Percentiles rank a stretch among this genome's conserved stretches.
Conservation (phyloP, 345 rosid species). For the Gossypium anomalum region DNA sequence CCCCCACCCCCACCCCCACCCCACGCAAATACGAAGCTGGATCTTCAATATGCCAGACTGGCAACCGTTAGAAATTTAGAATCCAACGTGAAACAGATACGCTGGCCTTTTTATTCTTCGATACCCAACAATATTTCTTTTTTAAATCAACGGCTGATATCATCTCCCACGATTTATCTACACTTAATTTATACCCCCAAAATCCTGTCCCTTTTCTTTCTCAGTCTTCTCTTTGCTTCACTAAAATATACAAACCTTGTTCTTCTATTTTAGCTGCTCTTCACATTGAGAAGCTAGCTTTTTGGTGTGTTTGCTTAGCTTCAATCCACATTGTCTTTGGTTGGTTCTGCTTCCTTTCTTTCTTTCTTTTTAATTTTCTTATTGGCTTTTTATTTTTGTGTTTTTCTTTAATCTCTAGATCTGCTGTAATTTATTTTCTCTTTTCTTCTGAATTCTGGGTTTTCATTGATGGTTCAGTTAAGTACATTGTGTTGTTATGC, state of each 20-base stretch:
- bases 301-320: slow-evolving; percentile 14
- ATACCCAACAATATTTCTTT: background rate
- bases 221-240: background rate
- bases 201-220: background rate
- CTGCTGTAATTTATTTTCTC: background rate
- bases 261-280: background rate
- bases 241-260: background rate
- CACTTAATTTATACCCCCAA: background rate
- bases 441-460: background rate
- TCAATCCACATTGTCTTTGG: slow-evolving; percentile 27
- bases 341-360: background rate
- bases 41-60: slow-evolving; percentile 28
- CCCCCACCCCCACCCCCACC: no score
- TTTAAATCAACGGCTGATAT: slow-evolving; percentile 31
- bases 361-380: background rate
- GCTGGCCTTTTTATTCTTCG: background rate
- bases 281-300: background rate
- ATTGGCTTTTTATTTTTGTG: background rate
- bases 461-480: background rate
- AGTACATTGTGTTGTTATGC: slow-evolving; percentile 9
- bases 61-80: slow-evolving; percentile 20
- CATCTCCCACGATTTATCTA: background rate
- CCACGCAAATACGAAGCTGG: slow-evolving; percentile 16
- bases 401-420: background rate
- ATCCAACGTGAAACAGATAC: slow-evolving; percentile 28